A percentile compares a stretch with the other conserved stretches of the same genome.
Conservation (phyloP, 2,329 filamentous ascomycete species). For the Fusarium tjaetaba region DNA sequence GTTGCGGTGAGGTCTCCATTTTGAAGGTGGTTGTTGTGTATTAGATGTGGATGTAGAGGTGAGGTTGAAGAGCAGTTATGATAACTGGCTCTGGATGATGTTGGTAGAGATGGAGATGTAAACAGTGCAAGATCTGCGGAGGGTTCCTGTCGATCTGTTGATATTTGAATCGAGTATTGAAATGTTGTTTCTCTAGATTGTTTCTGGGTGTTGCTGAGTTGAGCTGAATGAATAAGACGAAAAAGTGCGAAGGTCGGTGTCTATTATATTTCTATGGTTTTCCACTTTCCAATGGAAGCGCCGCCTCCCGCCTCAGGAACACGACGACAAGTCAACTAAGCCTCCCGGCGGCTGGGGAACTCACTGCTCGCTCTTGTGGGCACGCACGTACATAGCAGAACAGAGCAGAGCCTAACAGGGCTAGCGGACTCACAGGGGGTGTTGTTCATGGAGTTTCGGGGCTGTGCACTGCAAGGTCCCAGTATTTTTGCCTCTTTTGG, state of each 20-base stretch:
- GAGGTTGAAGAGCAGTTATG: constrained; percentile 9
- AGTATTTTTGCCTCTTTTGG: constrained; percentile 4
- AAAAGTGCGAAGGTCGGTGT: constrained; percentile 24
- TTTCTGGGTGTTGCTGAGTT: background rate
- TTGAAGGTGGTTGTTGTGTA: constrained; percentile 26
- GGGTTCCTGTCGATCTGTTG: constrained; percentile 21
- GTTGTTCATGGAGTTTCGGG: constrained; percentile 7
- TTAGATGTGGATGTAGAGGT: constrained; percentile 4
- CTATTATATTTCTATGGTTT: constrained; percentile 31
- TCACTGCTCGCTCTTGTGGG: background rate
- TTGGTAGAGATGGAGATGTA: background rate
- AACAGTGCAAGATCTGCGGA: constrained; percentile 8
- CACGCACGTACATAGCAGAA: constrained; percentile 10
- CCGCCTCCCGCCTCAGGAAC: constrained; percentile 23
- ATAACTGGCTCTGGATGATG: constrained; percentile 2
- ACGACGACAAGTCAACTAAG: constrained; percentile 25
- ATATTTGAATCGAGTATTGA: background rate
- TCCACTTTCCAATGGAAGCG: background rate
- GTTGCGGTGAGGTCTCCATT: constrained; percentile 51
- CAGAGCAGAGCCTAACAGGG: constrained; percentile 2
- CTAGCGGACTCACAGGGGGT: constrained; percentile 2
- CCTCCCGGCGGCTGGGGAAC: constrained; percentile 23
- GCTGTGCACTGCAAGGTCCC: constrained; percentile 27
- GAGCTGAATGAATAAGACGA: constrained; percentile 4
- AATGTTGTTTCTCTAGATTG: background rate